Base-by-base conservation (phyloP, 2,329 filamentous ascomycete species). In the Colletotrichum noveboracense region DNA sequence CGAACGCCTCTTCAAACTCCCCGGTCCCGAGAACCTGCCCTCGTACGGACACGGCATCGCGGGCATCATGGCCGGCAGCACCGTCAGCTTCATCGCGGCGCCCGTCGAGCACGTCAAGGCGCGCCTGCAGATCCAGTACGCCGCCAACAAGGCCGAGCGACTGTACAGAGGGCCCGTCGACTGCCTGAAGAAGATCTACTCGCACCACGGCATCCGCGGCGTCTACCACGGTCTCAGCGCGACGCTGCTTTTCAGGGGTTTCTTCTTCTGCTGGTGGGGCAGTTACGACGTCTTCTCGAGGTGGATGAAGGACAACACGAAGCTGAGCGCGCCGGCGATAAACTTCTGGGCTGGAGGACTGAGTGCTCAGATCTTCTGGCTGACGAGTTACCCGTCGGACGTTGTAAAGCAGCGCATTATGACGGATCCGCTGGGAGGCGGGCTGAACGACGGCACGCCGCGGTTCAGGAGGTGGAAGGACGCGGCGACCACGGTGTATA, bases 261-360 rank as follows among this genome's bases (percentile, higher is more conserved):
- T 96, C 87, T 99, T 99, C 89, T 98, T 98, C 89, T 97, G 94
- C 87, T 98, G 96, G 96, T 99, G 97, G 97, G 93, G 93, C n/a
- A 94, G 93, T 76, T 99, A 99, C 87, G 96, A 98, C 81, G 80
- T 98, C 34, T 90, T 98, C 79, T 94, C 95, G 7, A 89, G 91
- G 26, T 86, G 89, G 75, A 87, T 98, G 82, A 88, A 91, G 70
- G 85, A 91, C 21, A 88, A 92, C 80, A 98, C 96, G 4, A 85
- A 80, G 14, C 86, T 98, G 70, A 94, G 94, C 70, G 91, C 92
- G 0, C 95, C 97, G 0, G 93, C 93, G 2, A 89, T 98, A 81
- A 98, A 98, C 83, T 99, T 99, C 87, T 98, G 96, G 96, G 96
- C 97, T 0, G 97, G 97, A 5, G 97, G 97, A 0, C 86, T 98